Percentiles rank a stretch among this genome's conserved stretches.
Conservation (phyloP, 2,329 filamentous ascomycete genomes). For the Colletotrichum gloeosporioides region DNA sequence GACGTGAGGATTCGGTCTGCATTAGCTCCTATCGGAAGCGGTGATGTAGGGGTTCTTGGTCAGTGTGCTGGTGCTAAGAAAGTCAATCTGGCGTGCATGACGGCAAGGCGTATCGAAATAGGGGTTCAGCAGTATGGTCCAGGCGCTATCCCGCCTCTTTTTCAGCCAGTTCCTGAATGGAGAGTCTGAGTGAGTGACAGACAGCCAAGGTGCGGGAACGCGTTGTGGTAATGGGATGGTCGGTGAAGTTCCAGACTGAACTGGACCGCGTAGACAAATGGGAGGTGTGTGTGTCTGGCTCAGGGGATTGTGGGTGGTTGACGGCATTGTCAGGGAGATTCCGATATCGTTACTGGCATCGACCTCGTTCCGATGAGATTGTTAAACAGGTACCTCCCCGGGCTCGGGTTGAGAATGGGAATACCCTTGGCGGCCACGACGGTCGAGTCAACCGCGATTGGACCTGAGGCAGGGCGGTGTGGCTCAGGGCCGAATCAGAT, state of each 20-base stretch:
- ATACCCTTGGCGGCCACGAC: not conserved
- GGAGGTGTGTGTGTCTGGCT: not conserved
- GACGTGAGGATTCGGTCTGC: not conserved
- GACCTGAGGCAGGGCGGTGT: not conserved
- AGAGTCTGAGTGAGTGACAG: not conserved
- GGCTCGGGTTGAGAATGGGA: not conserved
- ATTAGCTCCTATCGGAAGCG: not conserved
- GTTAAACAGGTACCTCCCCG: not conserved
- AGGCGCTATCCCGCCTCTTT: not conserved
- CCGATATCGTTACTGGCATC: conserved; percentile 1
- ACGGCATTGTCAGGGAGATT: not conserved
- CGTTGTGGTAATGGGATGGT: not conserved
- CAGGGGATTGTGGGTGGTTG: not conserved
- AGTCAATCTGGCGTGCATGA: conserved; percentile 4
- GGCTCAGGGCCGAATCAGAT: conserved; percentile 3
- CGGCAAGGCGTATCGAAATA: not conserved
- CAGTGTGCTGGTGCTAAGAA: not conserved
- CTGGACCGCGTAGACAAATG: not conserved
- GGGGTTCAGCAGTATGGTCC: not conserved
- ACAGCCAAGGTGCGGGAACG: not conserved
- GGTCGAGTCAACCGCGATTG: not conserved
- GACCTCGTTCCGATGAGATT: not conserved
- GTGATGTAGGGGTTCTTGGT: not conserved
- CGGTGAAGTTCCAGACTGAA: conserved; percentile 8
- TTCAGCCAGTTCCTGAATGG: not conserved